These are phyloP conservation scores for Fistulina hepatica DNA, from an alignment of 1,284 basidiomycete species.

Conservation along the genomic window DNA sequence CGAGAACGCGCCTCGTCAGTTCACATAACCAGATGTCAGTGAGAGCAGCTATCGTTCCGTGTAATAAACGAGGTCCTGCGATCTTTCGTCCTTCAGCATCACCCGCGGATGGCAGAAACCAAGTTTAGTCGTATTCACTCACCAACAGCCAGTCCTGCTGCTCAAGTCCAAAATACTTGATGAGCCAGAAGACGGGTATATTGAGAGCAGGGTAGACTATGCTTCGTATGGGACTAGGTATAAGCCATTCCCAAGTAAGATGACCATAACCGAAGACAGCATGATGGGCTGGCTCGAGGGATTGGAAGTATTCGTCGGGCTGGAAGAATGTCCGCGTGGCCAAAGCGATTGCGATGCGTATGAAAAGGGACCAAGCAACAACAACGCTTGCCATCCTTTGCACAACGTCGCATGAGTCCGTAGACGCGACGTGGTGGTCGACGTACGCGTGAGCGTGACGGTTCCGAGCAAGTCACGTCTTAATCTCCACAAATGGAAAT, in stretches of 20 bases:
- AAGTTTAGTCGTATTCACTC: conserved; percentile 34
- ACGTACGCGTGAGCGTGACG: too few species aligned
- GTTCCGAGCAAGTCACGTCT: too few species aligned
- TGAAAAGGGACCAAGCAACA: too few species aligned
- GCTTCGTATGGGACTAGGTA: conserved; percentile 56
- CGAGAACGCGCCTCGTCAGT: conserved; percentile 52
- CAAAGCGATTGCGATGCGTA: conserved; percentile 54
- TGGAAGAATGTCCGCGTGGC: conserved; percentile 86
- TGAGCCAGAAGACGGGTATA: conserved; percentile 63
- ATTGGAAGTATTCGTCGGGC: conserved; percentile 96
- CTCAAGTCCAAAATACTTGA: conserved; percentile 50
- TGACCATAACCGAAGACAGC: conserved; percentile 87
- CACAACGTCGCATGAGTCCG: too few species aligned
- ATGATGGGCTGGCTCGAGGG: conserved; percentile 85
- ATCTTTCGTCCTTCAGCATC: conserved; percentile 32
- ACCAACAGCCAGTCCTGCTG: conserved; percentile 40
- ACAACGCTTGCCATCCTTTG: too few species aligned
- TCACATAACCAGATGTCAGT: conserved; percentile 72
- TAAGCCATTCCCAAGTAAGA: conserved; percentile 94
- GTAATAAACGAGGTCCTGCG: conserved; percentile 63
- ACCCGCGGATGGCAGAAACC: conserved; percentile 1
- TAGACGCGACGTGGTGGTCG: too few species aligned
- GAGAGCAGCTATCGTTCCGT: conserved; percentile 69
- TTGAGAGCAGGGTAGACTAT: conserved; percentile 70
- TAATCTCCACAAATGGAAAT: too few species aligned